Evolutionary conservation across 2,329 filamentous ascomycete genomes (phyloP).

Genomic region (Aspergillus sojae): DNA sequence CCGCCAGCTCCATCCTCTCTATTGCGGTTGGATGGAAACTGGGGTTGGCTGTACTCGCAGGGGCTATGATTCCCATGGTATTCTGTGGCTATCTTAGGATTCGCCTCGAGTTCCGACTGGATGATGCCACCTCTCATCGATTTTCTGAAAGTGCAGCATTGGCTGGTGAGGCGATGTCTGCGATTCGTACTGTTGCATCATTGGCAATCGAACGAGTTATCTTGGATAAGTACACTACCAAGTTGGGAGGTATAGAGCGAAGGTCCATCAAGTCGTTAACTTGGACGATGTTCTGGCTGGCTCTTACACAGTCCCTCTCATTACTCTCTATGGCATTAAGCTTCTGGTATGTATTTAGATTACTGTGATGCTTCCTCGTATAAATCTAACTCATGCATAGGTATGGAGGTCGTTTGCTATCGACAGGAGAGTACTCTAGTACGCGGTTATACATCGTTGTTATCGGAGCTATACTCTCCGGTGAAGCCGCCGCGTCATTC

Average conservation of each 20-base stretch:
- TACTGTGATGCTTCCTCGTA: too few relatives aligned
- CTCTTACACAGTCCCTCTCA: slow-evolving; percentile 27
- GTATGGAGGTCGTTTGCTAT: slow-evolving; percentile 60
- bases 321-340: slow-evolving; percentile 30
- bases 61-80: slow-evolving; percentile 49
- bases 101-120: slow-evolving; percentile 50
- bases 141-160: slow-evolving; percentile 50
- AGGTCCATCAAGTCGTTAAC: slow-evolving; percentile 20
- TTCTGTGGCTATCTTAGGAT: slow-evolving; percentile 52
- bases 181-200: slow-evolving; percentile 51
- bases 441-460: slow-evolving; percentile 61
- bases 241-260: slow-evolving; percentile 18
- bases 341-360: slow-evolving; percentile 16
- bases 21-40: slow-evolving; percentile 55
- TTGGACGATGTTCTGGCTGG: slow-evolving; percentile 26
- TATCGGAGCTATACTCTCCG: slow-evolving; percentile 67
- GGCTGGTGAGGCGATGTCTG: slow-evolving; percentile 50
- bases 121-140: slow-evolving; percentile 43
- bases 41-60: slow-evolving; percentile 50
- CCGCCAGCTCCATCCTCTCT: slow-evolving; percentile 50
- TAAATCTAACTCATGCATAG: background rate
- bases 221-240: slow-evolving; percentile 23
- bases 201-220: slow-evolving; percentile 48
- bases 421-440: slow-evolving; percentile 51
- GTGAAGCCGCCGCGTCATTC: slow-evolving; percentile 67